Percentiles rank a stretch among this genome's conserved stretches.
Evolutionary conservation across 75 land plant genomes (phyloP).

Genomic region (Picea glauca): DNA sequence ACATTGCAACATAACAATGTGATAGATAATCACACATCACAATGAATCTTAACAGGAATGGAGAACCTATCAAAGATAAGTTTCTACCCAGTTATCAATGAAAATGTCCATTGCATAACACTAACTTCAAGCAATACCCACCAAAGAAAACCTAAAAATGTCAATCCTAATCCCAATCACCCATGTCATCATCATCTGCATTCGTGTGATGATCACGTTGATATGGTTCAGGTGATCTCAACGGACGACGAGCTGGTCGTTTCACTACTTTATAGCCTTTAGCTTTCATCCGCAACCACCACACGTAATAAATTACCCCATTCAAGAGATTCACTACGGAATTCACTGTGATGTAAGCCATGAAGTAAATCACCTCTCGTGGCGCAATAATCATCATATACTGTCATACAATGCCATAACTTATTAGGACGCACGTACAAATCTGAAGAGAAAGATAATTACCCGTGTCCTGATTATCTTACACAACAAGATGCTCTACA

Average conservation of each 20-base stretch:
- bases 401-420: conserved; percentile 3
- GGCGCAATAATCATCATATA: not conserved
- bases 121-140: not conserved
- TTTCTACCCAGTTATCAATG: not conserved
- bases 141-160: no score
- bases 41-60: not conserved
- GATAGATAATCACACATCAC: not conserved
- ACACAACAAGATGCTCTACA: not conserved
- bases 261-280: not conserved
- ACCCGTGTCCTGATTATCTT: not conserved
- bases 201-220: no score
- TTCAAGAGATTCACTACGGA: not conserved
- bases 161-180: not conserved
- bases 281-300: not conserved
- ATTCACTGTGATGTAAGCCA: no score
- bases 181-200: no score
- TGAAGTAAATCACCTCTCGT: no score
- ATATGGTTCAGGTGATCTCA: not conserved
- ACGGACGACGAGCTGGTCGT: no score
- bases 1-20: not conserved
- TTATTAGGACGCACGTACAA: not conserved
- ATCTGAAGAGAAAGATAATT: not conserved
- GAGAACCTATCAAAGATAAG: not conserved
- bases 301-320: not conserved
- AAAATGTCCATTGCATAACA: not conserved